Evolutionary conservation across 148 eudicot genomes (phyloP), one percentile per base, ranked within the genome.

Genomic region (Dianthus caryophyllus): DNA sequence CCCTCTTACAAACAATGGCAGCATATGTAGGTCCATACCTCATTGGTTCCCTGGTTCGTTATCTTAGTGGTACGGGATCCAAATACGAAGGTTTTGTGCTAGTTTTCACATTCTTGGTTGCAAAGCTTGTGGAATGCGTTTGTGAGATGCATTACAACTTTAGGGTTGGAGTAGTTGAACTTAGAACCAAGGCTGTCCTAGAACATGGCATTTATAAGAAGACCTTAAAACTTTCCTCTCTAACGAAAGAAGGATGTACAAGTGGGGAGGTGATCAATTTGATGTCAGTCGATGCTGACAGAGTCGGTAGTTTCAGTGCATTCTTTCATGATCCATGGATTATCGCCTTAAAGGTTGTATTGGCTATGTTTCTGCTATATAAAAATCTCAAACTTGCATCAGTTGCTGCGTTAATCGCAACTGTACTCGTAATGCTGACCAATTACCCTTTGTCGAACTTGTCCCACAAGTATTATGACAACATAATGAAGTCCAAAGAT

Each of bases 21-120:
- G 55, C 80, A 16, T 82, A 75, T 78, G 82, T 82, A 7, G 85
- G 85, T 51, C 85, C 85, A 0, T 73, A 63, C 29, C 80, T 82
- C 44, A 82, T 82, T n/a, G 82, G 78, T 38, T 75, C 77, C 49
- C 76, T 82, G 50, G 85, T 82, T 16, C 75, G 76, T 25, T 82
- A 78, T 69, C 78, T 82, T 17, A 76, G 67, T 39, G 85, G 82
- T 12, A 38, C 24, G 55, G 69, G 69, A 43, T 74, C 50, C 57
- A 27, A 72, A 30, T 61, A 78, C 17, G 72, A 81, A n/a, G 80
- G 77, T 9, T 57, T 61, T 68, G 25, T 64, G 9, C 52, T 77
- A 46, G 77, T 77, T 63, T 55, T 57, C 38, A 70, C 74, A 1
- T 73, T 77, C 50, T 55, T 64, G 4, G 47, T 25, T 17, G 80